Conservation (phyloP, 2,329 filamentous ascomycete species). For the Colletotrichum magnum region DNA sequence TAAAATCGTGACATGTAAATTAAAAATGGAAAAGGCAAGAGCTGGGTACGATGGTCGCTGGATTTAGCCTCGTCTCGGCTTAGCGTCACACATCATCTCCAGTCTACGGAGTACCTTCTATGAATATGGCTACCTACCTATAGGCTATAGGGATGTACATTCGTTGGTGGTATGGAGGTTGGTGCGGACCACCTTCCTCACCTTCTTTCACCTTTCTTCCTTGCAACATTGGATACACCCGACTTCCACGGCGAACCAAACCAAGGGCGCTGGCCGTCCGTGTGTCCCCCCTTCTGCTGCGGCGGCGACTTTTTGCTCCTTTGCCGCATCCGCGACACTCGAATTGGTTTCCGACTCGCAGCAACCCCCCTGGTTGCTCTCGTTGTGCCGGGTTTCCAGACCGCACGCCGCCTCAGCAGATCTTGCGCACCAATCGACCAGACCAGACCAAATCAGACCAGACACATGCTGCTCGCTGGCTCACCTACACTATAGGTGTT, state of each 20-base stretch:
- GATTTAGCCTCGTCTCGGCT: constrained; percentile 37
- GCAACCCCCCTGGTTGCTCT: not conserved
- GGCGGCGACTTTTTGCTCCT: constrained; percentile 21
- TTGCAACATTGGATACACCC: constrained; percentile 14
- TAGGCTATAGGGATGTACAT: no score
- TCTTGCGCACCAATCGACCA: no score
- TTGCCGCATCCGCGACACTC: constrained; percentile 5
- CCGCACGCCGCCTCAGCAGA: not conserved
- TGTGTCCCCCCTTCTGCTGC: not conserved
- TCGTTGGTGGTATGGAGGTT: no score
- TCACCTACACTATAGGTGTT: not conserved
- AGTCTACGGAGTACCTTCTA: not conserved
- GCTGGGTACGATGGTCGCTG: constrained; percentile 39
- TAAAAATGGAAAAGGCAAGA: constrained; percentile 39
- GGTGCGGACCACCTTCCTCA: no score
- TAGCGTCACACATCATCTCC: constrained; percentile 39
- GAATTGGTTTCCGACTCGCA: constrained; percentile 34
- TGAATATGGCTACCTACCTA: not conserved
- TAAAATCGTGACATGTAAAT: constrained; percentile 38
- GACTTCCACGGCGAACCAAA: constrained; percentile 15
- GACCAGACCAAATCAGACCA: no score
- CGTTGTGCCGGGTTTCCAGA: constrained; percentile 19
- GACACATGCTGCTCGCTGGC: not conserved
- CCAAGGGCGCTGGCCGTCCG: constrained; percentile 1
- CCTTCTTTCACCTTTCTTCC: not conserved